Evolutionary conservation across 192 early-diverging fungal genomes (phyloP).

Genomic region (Backusella luteola): DNA sequence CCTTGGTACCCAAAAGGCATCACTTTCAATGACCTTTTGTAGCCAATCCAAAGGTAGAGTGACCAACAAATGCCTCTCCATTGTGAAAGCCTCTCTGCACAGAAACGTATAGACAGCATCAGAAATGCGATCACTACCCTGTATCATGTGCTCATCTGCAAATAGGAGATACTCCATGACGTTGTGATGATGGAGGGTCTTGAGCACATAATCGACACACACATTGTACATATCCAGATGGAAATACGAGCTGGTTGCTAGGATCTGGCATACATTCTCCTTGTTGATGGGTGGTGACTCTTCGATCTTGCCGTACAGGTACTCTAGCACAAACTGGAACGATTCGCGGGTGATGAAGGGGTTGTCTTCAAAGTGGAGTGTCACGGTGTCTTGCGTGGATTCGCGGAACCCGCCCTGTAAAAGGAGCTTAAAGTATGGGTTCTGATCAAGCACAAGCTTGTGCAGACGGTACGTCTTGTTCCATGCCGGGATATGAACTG

Average conservation of each 20-base stretch:
- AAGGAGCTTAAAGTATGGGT: slow-evolving; percentile 46
- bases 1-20: slow-evolving; percentile 59
- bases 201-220: slow-evolving; percentile 34
- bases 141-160: slow-evolving; percentile 34
- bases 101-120: slow-evolving; percentile 51
- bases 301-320: slow-evolving; percentile 50
- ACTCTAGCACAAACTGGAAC: slow-evolving; percentile 49
- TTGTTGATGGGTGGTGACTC: slow-evolving; percentile 31
- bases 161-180: slow-evolving; percentile 44
- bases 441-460: slow-evolving; percentile 52
- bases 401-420: slow-evolving; percentile 51
- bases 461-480: slow-evolving; percentile 49
- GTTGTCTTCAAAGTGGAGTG: slow-evolving; percentile 50
- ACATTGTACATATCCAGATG: slow-evolving; percentile 47
- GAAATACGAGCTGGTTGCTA: slow-evolving; percentile 50
- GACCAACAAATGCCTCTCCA: slow-evolving; percentile 36
- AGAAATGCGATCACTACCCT: slow-evolving; percentile 43
- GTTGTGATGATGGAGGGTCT: slow-evolving; percentile 29
- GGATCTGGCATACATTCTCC: slow-evolving; percentile 40
- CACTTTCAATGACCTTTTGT: slow-evolving; percentile 41
- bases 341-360: slow-evolving; percentile 46
- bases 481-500: slow-evolving; percentile 41
- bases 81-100: slow-evolving; percentile 50
- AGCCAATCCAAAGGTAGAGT: slow-evolving; percentile 44
- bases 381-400: slow-evolving; percentile 21